Evolutionary conservation across 75 land plant species (phyloP).

Genomic region (Selaginella tamariscina): DNA sequence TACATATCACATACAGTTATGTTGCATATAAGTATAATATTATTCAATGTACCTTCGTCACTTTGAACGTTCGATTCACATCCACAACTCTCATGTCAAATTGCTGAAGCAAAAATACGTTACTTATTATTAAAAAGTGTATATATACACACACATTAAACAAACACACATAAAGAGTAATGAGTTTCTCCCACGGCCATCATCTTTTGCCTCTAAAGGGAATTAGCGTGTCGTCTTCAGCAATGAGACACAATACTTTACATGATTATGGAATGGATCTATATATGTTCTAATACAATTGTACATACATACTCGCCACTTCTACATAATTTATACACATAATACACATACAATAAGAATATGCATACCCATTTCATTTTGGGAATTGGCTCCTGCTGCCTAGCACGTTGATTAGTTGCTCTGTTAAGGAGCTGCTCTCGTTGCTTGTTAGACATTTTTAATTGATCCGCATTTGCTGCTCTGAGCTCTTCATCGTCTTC

Average conservation of each 20-base stretch:
- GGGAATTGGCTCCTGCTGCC: not conserved
- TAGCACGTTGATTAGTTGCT: not conserved
- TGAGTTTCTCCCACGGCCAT: too few relatives aligned
- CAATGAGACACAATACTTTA: too few relatives aligned
- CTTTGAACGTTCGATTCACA: conserved; percentile 88
- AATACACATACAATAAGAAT: not conserved
- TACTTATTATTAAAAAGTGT: not conserved
- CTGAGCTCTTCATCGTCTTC: not conserved
- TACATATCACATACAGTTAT: not conserved
- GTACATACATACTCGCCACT: too few relatives aligned
- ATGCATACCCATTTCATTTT: not conserved
- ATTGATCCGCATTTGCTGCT: not conserved
- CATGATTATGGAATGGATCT: too few relatives aligned
- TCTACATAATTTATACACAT: not conserved
- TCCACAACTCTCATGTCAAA: conserved; percentile 71
- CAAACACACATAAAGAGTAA: too few relatives aligned
- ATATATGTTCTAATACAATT: too few relatives aligned
- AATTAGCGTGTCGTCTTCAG: too few relatives aligned
- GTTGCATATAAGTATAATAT: not conserved
- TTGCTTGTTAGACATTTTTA: not conserved
- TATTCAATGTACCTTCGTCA: conserved; percentile 57
- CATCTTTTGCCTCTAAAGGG: too few relatives aligned
- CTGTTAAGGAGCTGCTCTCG: not conserved
- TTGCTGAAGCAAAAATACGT: conserved; percentile 40
- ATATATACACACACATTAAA: too few relatives aligned